phyloP scores from a whole-genome alignment of 2,329 filamentous ascomycete species.

The Cordyceps tenuipes region DNA sequence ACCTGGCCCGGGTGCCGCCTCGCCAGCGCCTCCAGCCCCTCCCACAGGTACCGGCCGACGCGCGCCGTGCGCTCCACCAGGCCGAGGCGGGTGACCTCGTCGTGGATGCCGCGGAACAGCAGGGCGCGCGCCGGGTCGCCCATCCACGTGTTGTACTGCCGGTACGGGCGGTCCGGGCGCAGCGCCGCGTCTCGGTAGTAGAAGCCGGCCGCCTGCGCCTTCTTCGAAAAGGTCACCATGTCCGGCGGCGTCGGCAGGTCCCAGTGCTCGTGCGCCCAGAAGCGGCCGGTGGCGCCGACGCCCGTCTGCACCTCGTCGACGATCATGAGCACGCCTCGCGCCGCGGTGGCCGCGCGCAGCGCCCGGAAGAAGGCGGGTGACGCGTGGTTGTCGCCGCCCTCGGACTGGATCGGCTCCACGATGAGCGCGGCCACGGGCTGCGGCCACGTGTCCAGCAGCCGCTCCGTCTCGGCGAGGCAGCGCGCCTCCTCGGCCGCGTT shows the following conservation, averaged over 20 bases:
- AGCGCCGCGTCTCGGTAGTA: slow-evolving; percentile 77
- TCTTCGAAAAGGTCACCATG: slow-evolving; percentile 94
- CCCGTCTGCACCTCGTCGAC: slow-evolving; percentile 94
- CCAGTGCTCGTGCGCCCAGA: slow-evolving; percentile 98
- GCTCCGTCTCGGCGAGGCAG: slow-evolving; percentile 75
- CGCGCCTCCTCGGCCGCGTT: slow-evolving; percentile 73
- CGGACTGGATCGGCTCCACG: slow-evolving; percentile 86
- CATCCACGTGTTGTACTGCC: slow-evolving; percentile 98
- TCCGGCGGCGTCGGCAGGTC: slow-evolving; percentile 69
- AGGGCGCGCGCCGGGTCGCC: slow-evolving; percentile 79
- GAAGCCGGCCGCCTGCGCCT: slow-evolving; percentile 88
- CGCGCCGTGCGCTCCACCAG: slow-evolving; percentile 70
- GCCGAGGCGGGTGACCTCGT: slow-evolving; percentile 67
- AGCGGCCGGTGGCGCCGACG: slow-evolving; percentile 83
- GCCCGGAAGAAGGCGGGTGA: slow-evolving; percentile 79
- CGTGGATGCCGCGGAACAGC: slow-evolving; percentile 77
- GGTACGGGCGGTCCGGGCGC: slow-evolving; percentile 84
- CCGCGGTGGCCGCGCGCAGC: slow-evolving; percentile 69
- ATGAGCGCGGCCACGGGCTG: slow-evolving; percentile 72
- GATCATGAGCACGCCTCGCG: slow-evolving; percentile 73
- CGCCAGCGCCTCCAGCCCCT: slow-evolving; percentile 58
- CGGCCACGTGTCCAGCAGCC: slow-evolving; percentile 70
- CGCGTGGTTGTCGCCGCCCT: slow-evolving; percentile 92
- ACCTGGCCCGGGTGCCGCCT: slow-evolving; percentile 68
- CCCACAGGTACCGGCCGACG: slow-evolving; percentile 72